Percentiles rank a stretch among this genome's conserved stretches.
phyloP scores from a whole-genome alignment of 306 rosid genomes.

The Pterocarpus macrocarpus region DNA sequence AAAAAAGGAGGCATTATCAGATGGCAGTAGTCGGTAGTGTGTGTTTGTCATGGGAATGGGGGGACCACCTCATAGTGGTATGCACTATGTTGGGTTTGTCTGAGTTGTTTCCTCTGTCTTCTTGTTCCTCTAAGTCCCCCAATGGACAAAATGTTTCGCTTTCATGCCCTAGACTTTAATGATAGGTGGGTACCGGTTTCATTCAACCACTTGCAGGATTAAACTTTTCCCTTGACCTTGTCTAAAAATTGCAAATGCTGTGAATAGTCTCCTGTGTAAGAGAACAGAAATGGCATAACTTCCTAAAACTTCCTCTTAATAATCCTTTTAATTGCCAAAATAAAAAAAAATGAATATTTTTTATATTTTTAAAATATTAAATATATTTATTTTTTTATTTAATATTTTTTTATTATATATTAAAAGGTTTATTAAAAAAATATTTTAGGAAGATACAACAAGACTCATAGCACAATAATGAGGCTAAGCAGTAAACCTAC shows the following conservation, averaged over 20 bases:
- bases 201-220: slow-evolving; percentile 38
- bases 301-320: no score
- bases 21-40: slow-evolving; percentile 12
- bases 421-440: no score
- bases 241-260: slow-evolving; percentile 32
- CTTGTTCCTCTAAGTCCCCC: slow-evolving; percentile 31
- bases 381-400: no score
- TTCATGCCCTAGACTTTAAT: slow-evolving; percentile 49
- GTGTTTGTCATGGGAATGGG: slow-evolving; percentile 13
- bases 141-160: slow-evolving; percentile 47
- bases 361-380: no score
- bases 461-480: no score
- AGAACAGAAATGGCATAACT: no score
- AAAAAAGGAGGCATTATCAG: slow-evolving; percentile 9
- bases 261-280: background rate
- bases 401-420: no score
- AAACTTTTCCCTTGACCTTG: slow-evolving; percentile 43
- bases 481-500: no score
- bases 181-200: slow-evolving; percentile 41
- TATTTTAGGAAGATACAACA: no score
- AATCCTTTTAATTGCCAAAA: no score
- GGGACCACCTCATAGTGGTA: slow-evolving; percentile 48
- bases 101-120: slow-evolving; percentile 57
- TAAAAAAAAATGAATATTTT: no score
- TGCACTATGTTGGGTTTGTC: slow-evolving; percentile 45